Evolutionary conservation across 106 monocot species (phyloP).

Genomic region (Allium cepa): DNA sequence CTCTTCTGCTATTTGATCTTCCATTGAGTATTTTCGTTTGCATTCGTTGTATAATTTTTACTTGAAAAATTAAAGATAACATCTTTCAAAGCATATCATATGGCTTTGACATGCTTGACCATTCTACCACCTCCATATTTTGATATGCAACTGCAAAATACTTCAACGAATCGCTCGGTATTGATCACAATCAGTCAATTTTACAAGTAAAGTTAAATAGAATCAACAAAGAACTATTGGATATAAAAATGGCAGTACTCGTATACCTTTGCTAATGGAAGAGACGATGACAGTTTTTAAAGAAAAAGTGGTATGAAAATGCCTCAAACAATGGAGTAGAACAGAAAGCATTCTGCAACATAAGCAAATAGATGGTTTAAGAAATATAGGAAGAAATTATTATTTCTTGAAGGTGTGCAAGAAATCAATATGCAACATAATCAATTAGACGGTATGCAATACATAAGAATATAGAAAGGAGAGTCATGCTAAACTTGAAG

Average conservation of each 20-base stretch:
- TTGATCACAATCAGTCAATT: conserved; percentile 10
- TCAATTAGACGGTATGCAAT: too few species aligned
- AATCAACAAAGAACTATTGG: neutral
- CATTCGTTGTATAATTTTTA: conserved; percentile 6
- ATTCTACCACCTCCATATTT: conserved; percentile 65
- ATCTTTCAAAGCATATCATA: conserved; percentile 76
- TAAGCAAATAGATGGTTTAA: conserved; percentile 2
- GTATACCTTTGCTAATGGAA: conserved; percentile 82
- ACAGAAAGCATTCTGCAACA: conserved; percentile 64
- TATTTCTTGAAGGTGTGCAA: neutral
- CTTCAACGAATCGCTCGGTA: conserved; percentile 92
- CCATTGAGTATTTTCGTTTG: conserved; percentile 26
- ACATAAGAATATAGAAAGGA: neutral
- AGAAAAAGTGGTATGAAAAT: conserved; percentile 77
- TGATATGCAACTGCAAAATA: conserved; percentile 64
- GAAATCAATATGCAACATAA: neutral
- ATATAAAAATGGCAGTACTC: neutral
- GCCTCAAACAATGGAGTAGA: conserved; percentile 83
- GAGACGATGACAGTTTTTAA: conserved; percentile 87
- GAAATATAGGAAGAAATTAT: neutral
- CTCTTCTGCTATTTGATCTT: conserved; percentile 52
- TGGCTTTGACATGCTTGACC: conserved; percentile 47
- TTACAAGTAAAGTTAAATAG: neutral
- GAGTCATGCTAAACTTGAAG: neutral
- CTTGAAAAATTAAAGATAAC: conserved; percentile 40